Evolutionary conservation across 371 early-diverging fungal genomes (phyloP).

Genomic region (Lichtheimia ornata): DNA sequence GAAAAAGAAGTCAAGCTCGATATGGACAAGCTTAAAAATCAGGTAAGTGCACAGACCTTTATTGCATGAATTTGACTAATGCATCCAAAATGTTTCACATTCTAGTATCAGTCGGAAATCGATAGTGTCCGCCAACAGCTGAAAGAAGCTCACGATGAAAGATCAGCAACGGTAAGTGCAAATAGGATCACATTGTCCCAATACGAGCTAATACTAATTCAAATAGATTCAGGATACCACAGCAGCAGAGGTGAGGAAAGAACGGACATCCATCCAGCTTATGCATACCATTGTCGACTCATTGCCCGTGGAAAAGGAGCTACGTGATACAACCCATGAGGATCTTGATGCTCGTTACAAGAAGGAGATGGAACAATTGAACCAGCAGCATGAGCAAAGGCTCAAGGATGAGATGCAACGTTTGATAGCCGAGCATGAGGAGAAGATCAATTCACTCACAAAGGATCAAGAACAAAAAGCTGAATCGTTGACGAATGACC

Average conservation of each 20-base stretch:
- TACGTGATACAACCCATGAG: neutral
- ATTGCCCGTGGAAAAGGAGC: neutral
- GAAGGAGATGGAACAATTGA: constrained; percentile 11
- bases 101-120: constrained; percentile 11
- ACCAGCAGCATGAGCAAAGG: constrained; percentile 12
- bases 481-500: neutral
- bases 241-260: constrained; percentile 4
- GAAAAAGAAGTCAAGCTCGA: constrained; percentile 7
- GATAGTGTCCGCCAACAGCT: neutral
- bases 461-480: constrained; percentile 8
- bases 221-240: constrained; percentile 4
- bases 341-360: constrained; percentile 8
- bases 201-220: no score
- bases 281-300: no score
- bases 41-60: constrained; percentile 4
- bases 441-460: neutral
- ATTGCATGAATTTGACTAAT: neutral
- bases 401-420: constrained; percentile 10
- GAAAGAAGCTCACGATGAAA: constrained; percentile 9
- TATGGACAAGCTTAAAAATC: constrained; percentile 1
- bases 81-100: neutral
- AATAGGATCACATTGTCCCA: no score
- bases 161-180: neutral
- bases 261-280: no score
- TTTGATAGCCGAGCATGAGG: constrained; percentile 6